Base-by-base conservation (phyloP, 176 grass and related monocot genomes). In the Eremochloa ophiuroides region DNA sequence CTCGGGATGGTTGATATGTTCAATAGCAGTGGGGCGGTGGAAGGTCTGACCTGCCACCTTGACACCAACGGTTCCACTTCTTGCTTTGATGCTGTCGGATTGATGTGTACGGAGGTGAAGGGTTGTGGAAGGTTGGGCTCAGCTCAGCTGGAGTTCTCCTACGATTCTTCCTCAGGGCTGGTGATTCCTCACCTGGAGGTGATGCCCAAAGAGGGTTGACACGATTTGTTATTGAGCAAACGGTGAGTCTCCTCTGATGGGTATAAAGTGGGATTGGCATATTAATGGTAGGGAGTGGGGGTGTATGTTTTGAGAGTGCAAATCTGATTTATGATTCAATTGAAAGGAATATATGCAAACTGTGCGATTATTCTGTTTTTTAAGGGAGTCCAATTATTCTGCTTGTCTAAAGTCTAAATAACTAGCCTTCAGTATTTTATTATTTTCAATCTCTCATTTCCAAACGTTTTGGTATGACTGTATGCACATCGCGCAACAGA, bases 1-100 rank as follows among this genome's bases (percentile, higher is more conserved):
- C 50, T 97, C 0, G 94, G 94, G 2, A 63, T 97, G 16, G 13
- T 94, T 6, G 89, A 94, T 80, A 97, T 97, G 94, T 97, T 90
- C 88, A 97, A 97, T 61, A 72, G 86, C 9, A 92, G 94, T 4
- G 94, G 67, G 22, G 91, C 94, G 2, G 83, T 97, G 37, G 89
- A 92, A 80, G 80, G 83, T 44, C 83, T 97, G 27, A 88, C 71
- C 23, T 97, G 92, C 83, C 81, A 85, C 79, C 66, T 84, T 4
- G 48, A 74, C 67, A 47, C 69, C 66, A 29, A 68, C 8, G 71
- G 43, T n/a, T 55, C 73, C 12, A 50, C 58, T 81, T 84, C 74
- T 4, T 37, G 29, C 40, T 76, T 56, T 1, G 89, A 84, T 47
- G 77, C 89, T 4, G 69, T 91, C n/a, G 90, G 89, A n/a, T 71